Evolutionary conservation across 2,329 filamentous ascomycete genomes (phyloP).

Genomic region (Pestalotiopsis sp.): DNA sequence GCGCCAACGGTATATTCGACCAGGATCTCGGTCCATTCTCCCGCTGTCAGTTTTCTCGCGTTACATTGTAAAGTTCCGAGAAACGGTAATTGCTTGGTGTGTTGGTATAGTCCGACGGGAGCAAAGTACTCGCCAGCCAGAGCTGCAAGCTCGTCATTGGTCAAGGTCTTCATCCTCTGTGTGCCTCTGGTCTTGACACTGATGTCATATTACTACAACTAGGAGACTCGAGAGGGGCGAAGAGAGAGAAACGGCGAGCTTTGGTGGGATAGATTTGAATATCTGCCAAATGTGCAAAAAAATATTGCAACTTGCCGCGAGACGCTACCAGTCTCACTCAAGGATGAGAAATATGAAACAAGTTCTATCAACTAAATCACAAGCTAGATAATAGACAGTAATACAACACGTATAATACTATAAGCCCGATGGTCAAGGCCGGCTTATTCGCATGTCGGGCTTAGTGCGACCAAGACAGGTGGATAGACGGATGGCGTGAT

Average conservation of each 20-base stretch:
- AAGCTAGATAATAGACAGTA: background rate
- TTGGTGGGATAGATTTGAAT: background rate
- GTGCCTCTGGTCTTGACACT: background rate
- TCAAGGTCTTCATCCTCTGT: constrained; percentile 21
- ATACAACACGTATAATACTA: background rate
- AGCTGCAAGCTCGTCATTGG: constrained; percentile 19
- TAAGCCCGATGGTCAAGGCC: background rate
- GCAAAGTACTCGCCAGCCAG: constrained; percentile 28
- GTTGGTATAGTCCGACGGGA: constrained; percentile 26
- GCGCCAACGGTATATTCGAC: constrained; percentile 22
- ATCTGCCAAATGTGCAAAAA: background rate
- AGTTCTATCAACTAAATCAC: background rate
- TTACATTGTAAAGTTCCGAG: constrained; percentile 27
- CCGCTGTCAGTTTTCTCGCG: constrained; percentile 22
- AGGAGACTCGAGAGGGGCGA: background rate
- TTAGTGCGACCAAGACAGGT: background rate
- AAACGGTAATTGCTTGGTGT: constrained; percentile 30
- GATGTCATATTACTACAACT: background rate
- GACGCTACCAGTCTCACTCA: background rate
- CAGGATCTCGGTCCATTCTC: constrained; percentile 29
- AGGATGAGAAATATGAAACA: background rate
- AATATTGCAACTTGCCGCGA: background rate
- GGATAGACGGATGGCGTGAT: background rate
- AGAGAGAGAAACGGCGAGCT: background rate
- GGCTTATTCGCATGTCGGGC: background rate